phyloP scores from a whole-genome alignment of 352 stramenopile genomes.

The Globisporangium solare region DNA sequence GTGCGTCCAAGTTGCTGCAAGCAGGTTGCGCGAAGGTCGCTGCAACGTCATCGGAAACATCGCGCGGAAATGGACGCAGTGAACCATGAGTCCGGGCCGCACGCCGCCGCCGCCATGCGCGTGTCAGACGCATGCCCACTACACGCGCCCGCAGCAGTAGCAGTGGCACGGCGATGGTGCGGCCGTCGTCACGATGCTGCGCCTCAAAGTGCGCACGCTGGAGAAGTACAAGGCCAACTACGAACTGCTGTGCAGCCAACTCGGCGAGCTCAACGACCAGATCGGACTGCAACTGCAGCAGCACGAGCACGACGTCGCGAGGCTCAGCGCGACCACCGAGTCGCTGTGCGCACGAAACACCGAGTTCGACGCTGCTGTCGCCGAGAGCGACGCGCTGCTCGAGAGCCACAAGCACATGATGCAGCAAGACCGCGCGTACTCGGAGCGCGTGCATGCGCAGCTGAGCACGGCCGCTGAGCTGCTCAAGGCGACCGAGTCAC shows the following conservation, averaged over 20 bases:
- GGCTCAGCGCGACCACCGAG: conserved; percentile 35
- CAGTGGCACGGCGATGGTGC: no score
- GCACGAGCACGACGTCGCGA: conserved; percentile 58
- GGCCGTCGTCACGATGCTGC: conserved; percentile 10
- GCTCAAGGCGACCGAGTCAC: conserved; percentile 50
- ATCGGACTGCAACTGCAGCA: conserved; percentile 63
- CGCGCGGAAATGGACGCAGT: no score
- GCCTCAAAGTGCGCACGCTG: conserved; percentile 45
- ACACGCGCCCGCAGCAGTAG: no score
- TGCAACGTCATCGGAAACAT: no score
- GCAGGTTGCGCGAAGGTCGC: no score
- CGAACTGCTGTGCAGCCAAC: conserved; percentile 61
- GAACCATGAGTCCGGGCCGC: no score
- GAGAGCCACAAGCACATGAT: conserved; percentile 14
- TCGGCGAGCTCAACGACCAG: conserved; percentile 65
- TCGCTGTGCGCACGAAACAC: conserved; percentile 34
- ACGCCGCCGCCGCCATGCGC: no score
- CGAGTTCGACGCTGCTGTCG: conserved; percentile 21
- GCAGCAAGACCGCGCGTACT: conserved; percentile 50
- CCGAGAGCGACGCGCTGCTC: conserved; percentile 18
- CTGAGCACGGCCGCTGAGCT: conserved; percentile 52
- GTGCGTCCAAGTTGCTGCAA: no score
- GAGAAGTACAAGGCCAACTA: conserved; percentile 79
- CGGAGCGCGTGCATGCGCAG: conserved; percentile 50
- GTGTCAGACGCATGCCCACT: no score